Percentiles rank a stretch among this genome's conserved stretches.
phyloP scores from a whole-genome alignment of 2,329 filamentous ascomycete genomes.

The Aspergillus felis region DNA sequence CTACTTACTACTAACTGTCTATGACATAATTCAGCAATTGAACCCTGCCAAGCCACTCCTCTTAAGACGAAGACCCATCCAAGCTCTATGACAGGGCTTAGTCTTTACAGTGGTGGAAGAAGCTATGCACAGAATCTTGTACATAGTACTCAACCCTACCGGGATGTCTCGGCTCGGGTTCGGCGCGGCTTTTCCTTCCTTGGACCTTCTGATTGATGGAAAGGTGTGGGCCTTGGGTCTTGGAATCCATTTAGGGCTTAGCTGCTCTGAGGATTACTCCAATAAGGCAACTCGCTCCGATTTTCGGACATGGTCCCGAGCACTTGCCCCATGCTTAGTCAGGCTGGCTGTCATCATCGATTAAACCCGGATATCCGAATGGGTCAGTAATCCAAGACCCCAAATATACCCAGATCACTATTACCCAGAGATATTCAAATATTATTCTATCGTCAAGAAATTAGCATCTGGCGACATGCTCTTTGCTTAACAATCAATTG shows the following conservation, averaged over 20 bases:
- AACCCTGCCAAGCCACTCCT: background rate
- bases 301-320: constrained; percentile 5
- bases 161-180: background rate
- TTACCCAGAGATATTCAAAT: too few relatives aligned
- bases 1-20: too few relatives aligned
- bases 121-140: background rate
- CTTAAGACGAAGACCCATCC: background rate
- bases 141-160: background rate
- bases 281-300: constrained; percentile 14
- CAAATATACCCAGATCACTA: too few relatives aligned
- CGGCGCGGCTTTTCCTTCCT: background rate
- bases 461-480: background rate
- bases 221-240: background rate
- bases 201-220: background rate
- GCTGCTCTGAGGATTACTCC: background rate
- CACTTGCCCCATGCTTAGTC: constrained; percentile 1
- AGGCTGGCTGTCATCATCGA: background rate
- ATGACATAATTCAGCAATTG: background rate
- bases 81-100: background rate
- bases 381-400: background rate
- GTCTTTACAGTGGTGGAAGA: background rate
- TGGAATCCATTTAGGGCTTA: background rate
- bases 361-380: constrained; percentile 12
- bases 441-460: background rate
- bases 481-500: background rate